Evolutionary conservation across 164 flowering plant species (phyloP).

Genomic region (Pachysandra terminalis): DNA sequence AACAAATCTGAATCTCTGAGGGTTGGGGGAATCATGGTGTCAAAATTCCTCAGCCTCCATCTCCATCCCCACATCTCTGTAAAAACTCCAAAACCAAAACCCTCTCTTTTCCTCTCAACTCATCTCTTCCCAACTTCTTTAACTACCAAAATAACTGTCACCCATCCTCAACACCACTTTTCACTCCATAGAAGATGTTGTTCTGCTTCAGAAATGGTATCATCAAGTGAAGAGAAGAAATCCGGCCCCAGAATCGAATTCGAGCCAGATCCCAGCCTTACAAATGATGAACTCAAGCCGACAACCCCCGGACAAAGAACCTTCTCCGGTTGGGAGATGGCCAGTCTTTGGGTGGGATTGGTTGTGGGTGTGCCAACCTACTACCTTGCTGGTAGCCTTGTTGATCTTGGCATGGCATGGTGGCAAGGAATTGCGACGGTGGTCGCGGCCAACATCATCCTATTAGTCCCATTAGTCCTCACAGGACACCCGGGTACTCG

Average conservation of each 20-base stretch:
- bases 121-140: background rate
- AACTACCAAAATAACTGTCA: slow-evolving; percentile 3
- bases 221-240: slow-evolving; percentile 15
- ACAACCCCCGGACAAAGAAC: slow-evolving; percentile 44
- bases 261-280: slow-evolving; percentile 47
- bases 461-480: slow-evolving; percentile 57
- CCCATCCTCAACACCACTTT: slow-evolving; percentile 2
- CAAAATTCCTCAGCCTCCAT: slow-evolving; percentile 31
- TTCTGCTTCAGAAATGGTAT: slow-evolving; percentile 33
- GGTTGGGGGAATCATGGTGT: slow-evolving; percentile 35
- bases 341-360: slow-evolving; percentile 82
- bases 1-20: slow-evolving; percentile 20
- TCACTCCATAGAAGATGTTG: slow-evolving; percentile 15
- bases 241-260: slow-evolving; percentile 9
- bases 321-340: slow-evolving; percentile 68
- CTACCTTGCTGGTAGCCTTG: slow-evolving; percentile 88
- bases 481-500: slow-evolving; percentile 82
- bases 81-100: slow-evolving; percentile 9
- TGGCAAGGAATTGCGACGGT: slow-evolving; percentile 92
- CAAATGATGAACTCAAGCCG: slow-evolving; percentile 70
- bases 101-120: background rate
- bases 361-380: slow-evolving; percentile 86
- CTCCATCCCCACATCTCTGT: slow-evolving; percentile 22
- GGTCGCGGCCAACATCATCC: slow-evolving; percentile 66
- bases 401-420: slow-evolving; percentile 96